phyloP scores from a whole-genome alignment of 2,329 filamentous ascomycete species.

The Fusarium devonianum region DNA sequence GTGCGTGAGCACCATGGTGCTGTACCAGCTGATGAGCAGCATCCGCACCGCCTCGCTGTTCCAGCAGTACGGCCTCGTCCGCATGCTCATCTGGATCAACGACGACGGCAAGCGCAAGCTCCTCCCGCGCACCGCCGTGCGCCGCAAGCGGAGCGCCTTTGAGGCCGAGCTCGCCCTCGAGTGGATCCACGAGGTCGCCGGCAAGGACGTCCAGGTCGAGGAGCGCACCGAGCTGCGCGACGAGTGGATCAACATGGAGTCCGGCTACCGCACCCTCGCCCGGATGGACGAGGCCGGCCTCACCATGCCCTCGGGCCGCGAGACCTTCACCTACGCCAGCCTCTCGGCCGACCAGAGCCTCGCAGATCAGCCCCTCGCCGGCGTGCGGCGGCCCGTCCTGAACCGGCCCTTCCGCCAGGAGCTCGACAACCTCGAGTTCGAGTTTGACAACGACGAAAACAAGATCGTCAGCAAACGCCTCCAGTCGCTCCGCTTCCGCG shows the following conservation, averaged over 20 bases:
- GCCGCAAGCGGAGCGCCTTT: constrained; percentile 64
- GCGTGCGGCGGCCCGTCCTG: constrained; percentile 39
- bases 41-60: constrained; percentile 67
- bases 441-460: constrained; percentile 22
- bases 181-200: constrained; percentile 65
- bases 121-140: constrained; percentile 65
- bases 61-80: constrained; percentile 79
- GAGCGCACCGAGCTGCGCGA: constrained; percentile 52
- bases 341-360: constrained; percentile 35
- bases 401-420: constrained; percentile 53
- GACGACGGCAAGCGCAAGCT: constrained; percentile 65
- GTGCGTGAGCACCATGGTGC: constrained; percentile 63
- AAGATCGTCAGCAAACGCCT: constrained; percentile 31
- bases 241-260: constrained; percentile 56
- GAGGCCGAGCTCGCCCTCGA: constrained; percentile 68
- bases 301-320: constrained; percentile 54
- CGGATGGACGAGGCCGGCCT: constrained; percentile 57
- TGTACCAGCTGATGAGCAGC: constrained; percentile 67
- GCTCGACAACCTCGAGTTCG: constrained; percentile 50
- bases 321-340: constrained; percentile 43
- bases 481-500: constrained; percentile 41
- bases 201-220: constrained; percentile 44
- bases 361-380: constrained; percentile 42
- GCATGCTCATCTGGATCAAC: constrained; percentile 77
- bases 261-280: constrained; percentile 48